A percentile compares a stretch with the other conserved stretches of the same genome.
phyloP scores from a whole-genome alignment of 1,139 yeast genomes.

The Debaryomycetaceae sp. region DNA sequence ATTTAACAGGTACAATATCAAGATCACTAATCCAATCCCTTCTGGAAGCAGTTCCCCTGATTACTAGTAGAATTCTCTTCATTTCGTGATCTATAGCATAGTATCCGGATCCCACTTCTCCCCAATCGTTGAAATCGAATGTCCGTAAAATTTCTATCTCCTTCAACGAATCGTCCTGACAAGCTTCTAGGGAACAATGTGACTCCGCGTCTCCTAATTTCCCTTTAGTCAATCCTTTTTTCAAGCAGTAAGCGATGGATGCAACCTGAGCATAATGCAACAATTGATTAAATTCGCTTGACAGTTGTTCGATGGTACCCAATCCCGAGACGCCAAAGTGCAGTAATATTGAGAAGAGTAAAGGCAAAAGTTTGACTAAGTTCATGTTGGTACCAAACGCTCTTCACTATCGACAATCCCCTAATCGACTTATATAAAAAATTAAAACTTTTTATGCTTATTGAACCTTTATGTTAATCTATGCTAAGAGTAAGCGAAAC shows the following conservation, averaged over 20 bases:
- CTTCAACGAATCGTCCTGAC: constrained; percentile 15
- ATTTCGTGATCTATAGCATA: constrained; percentile 39
- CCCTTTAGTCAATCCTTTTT: constrained; percentile 27
- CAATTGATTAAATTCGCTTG: constrained; percentile 25
- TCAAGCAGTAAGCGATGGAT: constrained; percentile 38
- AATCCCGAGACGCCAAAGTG: neutral
- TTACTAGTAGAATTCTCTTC: constrained; percentile 37
- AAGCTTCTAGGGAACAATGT: constrained; percentile 20
- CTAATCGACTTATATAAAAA: neutral
- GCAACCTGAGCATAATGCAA: constrained; percentile 33
- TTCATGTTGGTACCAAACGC: neutral
- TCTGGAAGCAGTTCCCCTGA: constrained; percentile 57
- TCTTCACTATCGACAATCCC: neutral
- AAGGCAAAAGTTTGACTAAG: neutral
- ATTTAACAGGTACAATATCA: constrained; percentile 37
- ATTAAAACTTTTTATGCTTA: neutral
- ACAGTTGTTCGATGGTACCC: neutral
- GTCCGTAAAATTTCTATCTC: constrained; percentile 31
- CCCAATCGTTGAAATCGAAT: constrained; percentile 37
- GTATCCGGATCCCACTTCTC: constrained; percentile 52
- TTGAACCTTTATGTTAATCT: neutral
- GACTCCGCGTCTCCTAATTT: constrained; percentile 14
- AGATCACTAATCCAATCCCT: constrained; percentile 59
- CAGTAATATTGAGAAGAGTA: neutral
- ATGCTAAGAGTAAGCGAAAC: too few species aligned